These are phyloP conservation scores for Tetracladium setigerum DNA, from an alignment of 495 filamentous ascomycete genomes.

Conservation along the genomic window DNA sequence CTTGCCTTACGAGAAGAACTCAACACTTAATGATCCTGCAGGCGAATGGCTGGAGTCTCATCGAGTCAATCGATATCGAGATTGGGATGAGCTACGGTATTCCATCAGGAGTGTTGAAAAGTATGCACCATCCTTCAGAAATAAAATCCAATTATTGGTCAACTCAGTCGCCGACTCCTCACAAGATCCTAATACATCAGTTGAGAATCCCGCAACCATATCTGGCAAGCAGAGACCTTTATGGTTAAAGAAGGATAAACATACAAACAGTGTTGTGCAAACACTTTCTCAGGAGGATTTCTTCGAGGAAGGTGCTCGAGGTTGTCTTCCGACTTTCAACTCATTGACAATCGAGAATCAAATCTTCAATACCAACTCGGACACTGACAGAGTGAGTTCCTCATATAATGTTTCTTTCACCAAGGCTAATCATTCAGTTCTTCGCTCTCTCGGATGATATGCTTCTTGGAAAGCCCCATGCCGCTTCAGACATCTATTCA, in stretches of 20 bases:
- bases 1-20: slow-evolving; percentile 29
- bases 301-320: slow-evolving; percentile 29
- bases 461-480: slow-evolving; percentile 32
- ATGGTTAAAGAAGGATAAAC: slow-evolving; percentile 28
- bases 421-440: slow-evolving; percentile 13
- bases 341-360: slow-evolving; percentile 37
- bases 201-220: slow-evolving; percentile 10
- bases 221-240: slow-evolving; percentile 26
- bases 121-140: slow-evolving; percentile 30
- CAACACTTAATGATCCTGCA: slow-evolving; percentile 31
- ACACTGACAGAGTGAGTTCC: slow-evolving; percentile 13
- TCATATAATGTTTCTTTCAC: neutral
- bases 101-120: slow-evolving; percentile 34
- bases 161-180: slow-evolving; percentile 24
- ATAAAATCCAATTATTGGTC: slow-evolving; percentile 35
- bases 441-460: slow-evolving; percentile 38
- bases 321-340: slow-evolving; percentile 36
- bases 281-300: slow-evolving; percentile 35
- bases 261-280: slow-evolving; percentile 26
- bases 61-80: slow-evolving; percentile 33
- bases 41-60: slow-evolving; percentile 33
- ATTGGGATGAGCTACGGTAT: slow-evolving; percentile 36
- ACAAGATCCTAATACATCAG: neutral
- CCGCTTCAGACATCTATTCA: slow-evolving; percentile 35
- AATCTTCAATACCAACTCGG: slow-evolving; percentile 28